These are phyloP conservation scores for Leonotis leonurus DNA, from an alignment of 257 asterid species.

Conservation along the genomic window DNA sequence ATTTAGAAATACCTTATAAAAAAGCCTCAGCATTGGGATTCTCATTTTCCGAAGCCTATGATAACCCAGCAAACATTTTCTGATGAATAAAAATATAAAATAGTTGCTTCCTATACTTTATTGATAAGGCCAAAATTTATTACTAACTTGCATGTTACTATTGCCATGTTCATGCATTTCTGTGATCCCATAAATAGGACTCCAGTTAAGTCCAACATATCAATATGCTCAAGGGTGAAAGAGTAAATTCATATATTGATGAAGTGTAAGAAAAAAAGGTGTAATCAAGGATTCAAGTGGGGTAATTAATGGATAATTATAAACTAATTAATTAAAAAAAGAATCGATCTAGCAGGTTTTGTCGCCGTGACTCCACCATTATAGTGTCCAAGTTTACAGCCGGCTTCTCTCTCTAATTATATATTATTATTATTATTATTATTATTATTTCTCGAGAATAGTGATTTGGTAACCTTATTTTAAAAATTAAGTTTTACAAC, in stretches of 20 bases:
- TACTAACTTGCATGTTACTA: conserved; percentile 23
- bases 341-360: conserved; percentile 65
- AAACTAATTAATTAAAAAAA: conserved; percentile 10
- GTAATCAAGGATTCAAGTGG: neutral
- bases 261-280: neutral
- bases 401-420: conserved; percentile 41
- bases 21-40: conserved; percentile 43
- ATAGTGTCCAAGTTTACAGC: conserved; percentile 67
- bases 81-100: neutral
- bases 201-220: no score
- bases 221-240: neutral
- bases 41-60: conserved; percentile 41
- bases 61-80: conserved; percentile 18
- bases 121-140: conserved; percentile 24
- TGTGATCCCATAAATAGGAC: no score
- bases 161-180: conserved; percentile 31
- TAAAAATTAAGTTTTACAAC: neutral
- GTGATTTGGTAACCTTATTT: conserved; percentile 7
- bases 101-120: neutral
- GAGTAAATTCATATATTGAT: neutral
- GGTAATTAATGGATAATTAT: neutral
- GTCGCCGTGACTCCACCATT: conserved; percentile 58
- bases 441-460: conserved; percentile 37
- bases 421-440: no score
- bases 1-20: conserved; percentile 19